A percentile compares a stretch with the other conserved stretches of the same genome.
Evolutionary conservation across 1,284 basidiomycete species (phyloP).

Genomic region (Phylloboletellus chloephorus): DNA sequence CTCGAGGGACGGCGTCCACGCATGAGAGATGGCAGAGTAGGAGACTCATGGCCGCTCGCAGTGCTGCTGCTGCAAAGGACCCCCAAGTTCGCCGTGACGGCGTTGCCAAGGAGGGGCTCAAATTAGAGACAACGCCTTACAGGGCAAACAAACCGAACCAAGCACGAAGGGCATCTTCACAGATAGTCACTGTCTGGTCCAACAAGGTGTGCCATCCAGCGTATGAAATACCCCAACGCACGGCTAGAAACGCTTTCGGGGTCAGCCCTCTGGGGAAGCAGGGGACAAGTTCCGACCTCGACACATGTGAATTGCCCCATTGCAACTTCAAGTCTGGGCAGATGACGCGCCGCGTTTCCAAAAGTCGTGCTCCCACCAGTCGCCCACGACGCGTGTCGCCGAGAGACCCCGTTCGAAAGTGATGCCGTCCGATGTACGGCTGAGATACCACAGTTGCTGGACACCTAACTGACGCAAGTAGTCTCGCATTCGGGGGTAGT

Average conservation of each 20-base stretch:
- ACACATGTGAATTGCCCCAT: slow-evolving; percentile 14
- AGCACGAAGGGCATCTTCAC: slow-evolving; percentile 2
- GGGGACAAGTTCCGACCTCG: slow-evolving; percentile 33
- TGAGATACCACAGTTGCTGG: slow-evolving; percentile 66
- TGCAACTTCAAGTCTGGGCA: slow-evolving; percentile 13
- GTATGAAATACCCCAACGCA: slow-evolving; percentile 16
- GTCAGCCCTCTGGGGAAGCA: slow-evolving; percentile 18
- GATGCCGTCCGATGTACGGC: slow-evolving; percentile 32
- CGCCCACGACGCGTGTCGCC: slow-evolving; percentile 40
- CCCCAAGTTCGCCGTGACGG: slow-evolving; percentile 9
- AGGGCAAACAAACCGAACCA: slow-evolving; percentile 5
- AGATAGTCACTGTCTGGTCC: slow-evolving; percentile 4
- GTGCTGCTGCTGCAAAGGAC: slow-evolving; percentile 2
- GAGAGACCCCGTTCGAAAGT: slow-evolving; percentile 37
- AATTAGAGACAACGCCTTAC: slow-evolving; percentile 6
- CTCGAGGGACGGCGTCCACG: slow-evolving; percentile 6
- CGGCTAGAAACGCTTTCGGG: slow-evolving; percentile 11
- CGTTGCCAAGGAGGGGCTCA: slow-evolving; percentile 4
- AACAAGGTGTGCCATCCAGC: slow-evolving; percentile 3
- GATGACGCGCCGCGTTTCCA: slow-evolving; percentile 37
- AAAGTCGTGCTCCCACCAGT: slow-evolving; percentile 56
- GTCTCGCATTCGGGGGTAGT: slow-evolving; percentile 64
- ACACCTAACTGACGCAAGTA: slow-evolving; percentile 69
- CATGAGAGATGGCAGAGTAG: slow-evolving; percentile 4
- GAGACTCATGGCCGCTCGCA: slow-evolving; percentile 9